A percentile compares a stretch with the other conserved stretches of the same genome.
These are phyloP conservation scores for Paecilomyces niveus DNA, from an alignment of 2,329 filamentous ascomycete genomes.

Conservation along the genomic window DNA sequence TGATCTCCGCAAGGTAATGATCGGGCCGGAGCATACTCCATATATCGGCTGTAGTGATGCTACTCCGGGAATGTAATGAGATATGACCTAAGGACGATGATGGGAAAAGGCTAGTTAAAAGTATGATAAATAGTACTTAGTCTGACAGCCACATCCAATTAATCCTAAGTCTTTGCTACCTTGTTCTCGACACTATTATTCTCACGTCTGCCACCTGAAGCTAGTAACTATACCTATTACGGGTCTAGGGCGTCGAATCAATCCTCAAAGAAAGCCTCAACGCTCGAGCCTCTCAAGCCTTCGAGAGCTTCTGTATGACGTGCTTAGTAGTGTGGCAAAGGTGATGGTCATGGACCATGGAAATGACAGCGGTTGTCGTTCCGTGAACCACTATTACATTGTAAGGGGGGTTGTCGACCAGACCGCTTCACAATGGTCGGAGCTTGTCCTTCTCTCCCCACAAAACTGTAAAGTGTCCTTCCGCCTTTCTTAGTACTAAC, in stretches of 20 bases:
- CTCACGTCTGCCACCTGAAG: too few species aligned
- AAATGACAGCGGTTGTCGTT: too few species aligned
- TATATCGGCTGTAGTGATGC: background rate
- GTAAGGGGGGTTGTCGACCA: too few species aligned
- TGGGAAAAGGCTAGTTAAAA: background rate
- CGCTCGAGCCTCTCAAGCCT: too few species aligned
- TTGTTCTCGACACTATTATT: too few species aligned
- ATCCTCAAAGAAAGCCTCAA: background rate
- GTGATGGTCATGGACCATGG: too few species aligned
- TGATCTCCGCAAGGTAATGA: constrained; percentile 1
- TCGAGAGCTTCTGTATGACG: too few species aligned
- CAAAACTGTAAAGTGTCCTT: background rate
- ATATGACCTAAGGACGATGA: background rate
- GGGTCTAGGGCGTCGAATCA: background rate
- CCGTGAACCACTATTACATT: too few species aligned
- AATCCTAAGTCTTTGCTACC: background rate
- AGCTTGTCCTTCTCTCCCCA: background rate
- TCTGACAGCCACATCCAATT: background rate
- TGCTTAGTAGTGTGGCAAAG: too few species aligned
- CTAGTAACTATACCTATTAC: background rate
- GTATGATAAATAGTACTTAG: background rate
- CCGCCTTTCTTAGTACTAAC: background rate
- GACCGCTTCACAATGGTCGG: too few species aligned
- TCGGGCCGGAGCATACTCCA: background rate
- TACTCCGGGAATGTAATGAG: background rate